phyloP scores from a whole-genome alignment of 768 basidiomycete genomes.

The Lentinula raphanica region DNA sequence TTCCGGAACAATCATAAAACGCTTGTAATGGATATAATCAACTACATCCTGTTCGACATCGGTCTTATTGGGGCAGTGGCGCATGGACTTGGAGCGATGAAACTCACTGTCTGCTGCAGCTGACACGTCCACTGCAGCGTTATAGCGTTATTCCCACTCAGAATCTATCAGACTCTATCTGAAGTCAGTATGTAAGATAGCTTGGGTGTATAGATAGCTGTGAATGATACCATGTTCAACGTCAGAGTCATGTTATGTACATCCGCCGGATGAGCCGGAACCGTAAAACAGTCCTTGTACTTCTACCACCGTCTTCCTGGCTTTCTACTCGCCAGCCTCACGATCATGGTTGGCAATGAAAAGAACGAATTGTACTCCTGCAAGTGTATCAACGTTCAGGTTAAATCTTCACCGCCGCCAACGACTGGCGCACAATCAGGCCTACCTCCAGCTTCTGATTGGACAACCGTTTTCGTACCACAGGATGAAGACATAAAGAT shows the following conservation, averaged over 20 bases:
- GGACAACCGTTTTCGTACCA: slow-evolving; percentile 36
- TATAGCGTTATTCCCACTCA: too few species aligned
- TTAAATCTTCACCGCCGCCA: slow-evolving; percentile 37
- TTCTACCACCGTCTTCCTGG: background rate
- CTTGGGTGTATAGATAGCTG: background rate
- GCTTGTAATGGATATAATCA: too few species aligned
- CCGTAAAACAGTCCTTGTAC: background rate
- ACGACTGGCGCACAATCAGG: slow-evolving; percentile 19
- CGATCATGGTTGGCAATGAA: background rate
- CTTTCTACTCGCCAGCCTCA: background rate
- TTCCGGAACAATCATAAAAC: slow-evolving; percentile 27
- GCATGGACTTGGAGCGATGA: too few species aligned
- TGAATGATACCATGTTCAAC: too few species aligned
- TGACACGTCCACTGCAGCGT: too few species aligned
- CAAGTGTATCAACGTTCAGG: slow-evolving; percentile 44
- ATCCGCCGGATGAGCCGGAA: background rate
- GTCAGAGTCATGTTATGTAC: background rate
- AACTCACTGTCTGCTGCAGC: too few species aligned
- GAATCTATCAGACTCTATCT: too few species aligned
- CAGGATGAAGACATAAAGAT: slow-evolving; percentile 44
- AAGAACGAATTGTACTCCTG: slow-evolving; percentile 26
- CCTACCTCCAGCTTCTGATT: slow-evolving; percentile 19
- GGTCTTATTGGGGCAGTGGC: too few species aligned
- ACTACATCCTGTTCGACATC: too few species aligned
- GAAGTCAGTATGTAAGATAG: background rate